These are phyloP conservation scores for Exutisphaerella laricina DNA, from an alignment of 2,329 filamentous ascomycete species.

Conservation along the genomic window DNA sequence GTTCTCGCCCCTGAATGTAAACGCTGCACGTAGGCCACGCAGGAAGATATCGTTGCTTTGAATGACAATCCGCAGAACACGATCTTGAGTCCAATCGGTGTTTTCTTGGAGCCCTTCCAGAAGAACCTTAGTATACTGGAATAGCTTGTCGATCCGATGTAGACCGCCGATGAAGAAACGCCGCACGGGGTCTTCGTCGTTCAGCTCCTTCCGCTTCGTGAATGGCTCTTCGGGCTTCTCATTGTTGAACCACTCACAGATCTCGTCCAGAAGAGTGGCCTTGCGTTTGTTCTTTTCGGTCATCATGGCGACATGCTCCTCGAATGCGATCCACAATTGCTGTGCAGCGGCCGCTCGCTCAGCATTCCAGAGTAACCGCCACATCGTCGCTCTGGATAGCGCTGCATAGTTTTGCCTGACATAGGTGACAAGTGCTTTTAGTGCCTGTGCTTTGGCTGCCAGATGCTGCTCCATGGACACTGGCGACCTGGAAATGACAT, in stretches of 20 bases:
- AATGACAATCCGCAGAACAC: slow-evolving; percentile 45
- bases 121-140: slow-evolving; percentile 17
- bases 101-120: slow-evolving; percentile 20
- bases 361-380: slow-evolving; percentile 79
- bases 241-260: slow-evolving; percentile 70
- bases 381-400: slow-evolving; percentile 63
- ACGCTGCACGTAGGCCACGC: slow-evolving; percentile 57
- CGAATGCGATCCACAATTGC: slow-evolving; percentile 74
- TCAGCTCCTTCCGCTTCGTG: slow-evolving; percentile 55
- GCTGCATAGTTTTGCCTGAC: slow-evolving; percentile 59
- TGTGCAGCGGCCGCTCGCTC: slow-evolving; percentile 81
- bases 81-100: slow-evolving; percentile 24
- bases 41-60: slow-evolving; percentile 74
- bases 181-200: slow-evolving; percentile 74
- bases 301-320: slow-evolving; percentile 52
- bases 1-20: slow-evolving; percentile 66
- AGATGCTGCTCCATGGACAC: slow-evolving; percentile 79
- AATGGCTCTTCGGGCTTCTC: slow-evolving; percentile 73
- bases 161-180: slow-evolving; percentile 65
- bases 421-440: slow-evolving; percentile 69
- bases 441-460: slow-evolving; percentile 62
- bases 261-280: slow-evolving; percentile 65
- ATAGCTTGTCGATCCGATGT: slow-evolving; percentile 25
- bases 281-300: slow-evolving; percentile 52
- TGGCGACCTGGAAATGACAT: slow-evolving; percentile 62